Conservation (phyloP, 2,329 filamentous ascomycete species). For the Emmonsia crescens region DNA sequence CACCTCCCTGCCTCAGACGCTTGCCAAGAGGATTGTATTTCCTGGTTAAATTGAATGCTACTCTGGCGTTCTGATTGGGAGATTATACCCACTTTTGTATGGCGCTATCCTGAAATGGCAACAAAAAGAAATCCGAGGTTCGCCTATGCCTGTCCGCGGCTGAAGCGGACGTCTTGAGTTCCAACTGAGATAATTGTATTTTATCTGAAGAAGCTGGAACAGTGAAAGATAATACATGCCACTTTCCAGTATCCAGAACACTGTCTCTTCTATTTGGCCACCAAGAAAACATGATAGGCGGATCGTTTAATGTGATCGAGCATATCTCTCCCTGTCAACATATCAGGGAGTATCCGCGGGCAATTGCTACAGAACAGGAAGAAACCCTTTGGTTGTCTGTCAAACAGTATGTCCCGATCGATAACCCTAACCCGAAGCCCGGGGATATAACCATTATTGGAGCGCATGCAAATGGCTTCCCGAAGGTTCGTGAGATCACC, state of each 20-base stretch:
- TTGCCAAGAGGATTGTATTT: too few species aligned
- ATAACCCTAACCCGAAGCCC: conserved; percentile 55
- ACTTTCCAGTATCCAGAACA: not conserved
- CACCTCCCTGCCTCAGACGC: too few species aligned
- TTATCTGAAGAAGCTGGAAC: not conserved
- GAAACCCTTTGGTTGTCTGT: conserved; percentile 62
- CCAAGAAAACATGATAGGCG: conserved; percentile 2
- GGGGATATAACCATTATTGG: conserved; percentile 79
- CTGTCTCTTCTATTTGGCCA: not conserved
- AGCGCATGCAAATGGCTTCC: conserved; percentile 84
- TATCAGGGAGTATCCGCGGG: conserved; percentile 69
- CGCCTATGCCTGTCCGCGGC: too few species aligned
- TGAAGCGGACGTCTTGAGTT: too few species aligned
- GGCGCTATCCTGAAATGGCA: too few species aligned
- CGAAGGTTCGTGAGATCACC: conserved; percentile 51
- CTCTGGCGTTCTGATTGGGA: too few species aligned
- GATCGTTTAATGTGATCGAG: conserved; percentile 50
- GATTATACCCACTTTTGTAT: too few species aligned
- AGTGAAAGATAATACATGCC: not conserved
- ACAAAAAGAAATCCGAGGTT: too few species aligned
- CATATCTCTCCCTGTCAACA: conserved; percentile 65
- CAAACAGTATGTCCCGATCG: conserved; percentile 76
- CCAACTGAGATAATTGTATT: too few species aligned
- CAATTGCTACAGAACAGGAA: conserved; percentile 61
- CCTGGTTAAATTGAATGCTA: too few species aligned